Evolutionary conservation across 768 basidiomycete species (phyloP), one percentile per base, ranked within the genome.

Genomic region (Suillus cothurnatus): DNA sequence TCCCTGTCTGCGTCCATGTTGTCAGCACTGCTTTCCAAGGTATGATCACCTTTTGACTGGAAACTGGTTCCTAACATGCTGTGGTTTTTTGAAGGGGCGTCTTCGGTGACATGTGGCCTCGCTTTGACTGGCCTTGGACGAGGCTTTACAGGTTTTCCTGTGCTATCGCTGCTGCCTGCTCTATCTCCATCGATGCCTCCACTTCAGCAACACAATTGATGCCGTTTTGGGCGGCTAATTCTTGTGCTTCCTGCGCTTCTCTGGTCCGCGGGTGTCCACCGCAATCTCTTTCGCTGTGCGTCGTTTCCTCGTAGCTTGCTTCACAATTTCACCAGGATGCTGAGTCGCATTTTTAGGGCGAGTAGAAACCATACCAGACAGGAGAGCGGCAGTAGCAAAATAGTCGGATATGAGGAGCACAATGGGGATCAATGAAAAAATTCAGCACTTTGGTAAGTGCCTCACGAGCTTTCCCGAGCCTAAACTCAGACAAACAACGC

Each of bases 271-370:
- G 1, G 0, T 49, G 23, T 68, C 62, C 2, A 17, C 65, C 4
- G 53, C 62, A 32, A 66, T 66, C 31, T 68, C 38, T 15, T 49
- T 62, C 32, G 63, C 58, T n/a, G 67, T 66, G 43, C 45, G 14
- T 61, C 36, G 50, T 15, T 68, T 68, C 32, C 32, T 43, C 4
- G 34, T 38, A 19, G 64, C 26, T 28, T 58, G 14, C 6, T 60
- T 34, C 32, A 66, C 21, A 31, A 66, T 63, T 1, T 58, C 15
- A n/a, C 61, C 67, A 23, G 67, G 67, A 4, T 38, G 65, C 32
- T 62, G 57, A 32, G 56, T 59, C 2, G 32, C 58, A 50, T 68
- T 68, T 39, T 56, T 53, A 5, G 58, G 28, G 4, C 43, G 45
- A 36, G 14, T 32, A 53, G 58, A 60, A n/a, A n/a, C n/a, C n/a